A percentile compares a stretch with the other conserved stretches of the same genome.
Conservation (phyloP, 495 filamentous ascomycete species). For the Talaromyces wortmannii region DNA sequence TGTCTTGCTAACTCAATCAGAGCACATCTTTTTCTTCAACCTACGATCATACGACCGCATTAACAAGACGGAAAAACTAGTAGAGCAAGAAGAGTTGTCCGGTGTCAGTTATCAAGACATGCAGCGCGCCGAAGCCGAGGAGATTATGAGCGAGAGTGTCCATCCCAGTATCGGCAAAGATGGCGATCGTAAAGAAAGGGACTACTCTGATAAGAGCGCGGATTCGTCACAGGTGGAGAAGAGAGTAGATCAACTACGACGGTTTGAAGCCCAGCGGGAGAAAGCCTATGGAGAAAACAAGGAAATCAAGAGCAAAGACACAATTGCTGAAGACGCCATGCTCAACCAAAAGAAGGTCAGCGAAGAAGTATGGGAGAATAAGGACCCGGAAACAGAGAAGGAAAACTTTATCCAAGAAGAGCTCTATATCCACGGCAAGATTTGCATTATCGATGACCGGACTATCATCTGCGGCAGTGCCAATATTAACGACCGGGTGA, state of each 20-base stretch:
- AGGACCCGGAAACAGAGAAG: conserved; percentile 63
- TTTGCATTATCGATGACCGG: conserved; percentile 79
- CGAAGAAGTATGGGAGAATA: conserved; percentile 63
- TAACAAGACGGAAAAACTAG: conserved; percentile 66
- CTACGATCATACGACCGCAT: conserved; percentile 84
- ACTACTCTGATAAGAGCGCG: conserved; percentile 25
- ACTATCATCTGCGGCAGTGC: conserved; percentile 78
- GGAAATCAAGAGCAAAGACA: conserved; percentile 47
- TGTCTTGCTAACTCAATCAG: conserved; percentile 3
- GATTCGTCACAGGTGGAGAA: conserved; percentile 20
- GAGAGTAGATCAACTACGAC: conserved; percentile 44
- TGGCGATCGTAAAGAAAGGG: conserved; percentile 31
- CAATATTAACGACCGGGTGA: conserved; percentile 85
- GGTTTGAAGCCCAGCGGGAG: conserved; percentile 52
- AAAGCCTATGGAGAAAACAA: conserved; percentile 23
- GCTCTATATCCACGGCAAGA: conserved; percentile 86
- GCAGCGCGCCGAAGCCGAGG: conserved; percentile 77
- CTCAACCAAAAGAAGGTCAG: conserved; percentile 55
- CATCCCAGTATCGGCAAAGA: conserved; percentile 51
- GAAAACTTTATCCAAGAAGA: conserved; percentile 91
- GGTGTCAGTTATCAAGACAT: conserved; percentile 79
- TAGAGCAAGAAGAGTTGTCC: conserved; percentile 65
- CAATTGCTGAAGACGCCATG: conserved; percentile 80
- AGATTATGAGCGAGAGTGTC: conserved; percentile 72
- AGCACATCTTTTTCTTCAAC: conserved; percentile 90